phyloP scores from a whole-genome alignment of 73 alveolate species.

The Effrenium voratum region DNA sequence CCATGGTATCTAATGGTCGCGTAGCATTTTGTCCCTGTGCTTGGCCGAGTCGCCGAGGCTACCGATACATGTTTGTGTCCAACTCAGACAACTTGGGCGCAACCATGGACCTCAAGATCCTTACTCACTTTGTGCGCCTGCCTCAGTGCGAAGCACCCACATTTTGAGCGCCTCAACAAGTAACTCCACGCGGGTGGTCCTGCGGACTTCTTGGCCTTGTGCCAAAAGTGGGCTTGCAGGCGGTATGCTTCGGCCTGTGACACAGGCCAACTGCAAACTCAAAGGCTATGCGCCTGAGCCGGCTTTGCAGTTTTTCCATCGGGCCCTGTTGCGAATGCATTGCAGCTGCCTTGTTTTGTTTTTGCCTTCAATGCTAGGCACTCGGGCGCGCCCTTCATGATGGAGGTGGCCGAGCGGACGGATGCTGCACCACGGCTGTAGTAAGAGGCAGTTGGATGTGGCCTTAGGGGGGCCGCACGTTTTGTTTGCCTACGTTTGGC shows the following conservation, averaged over 20 bases:
- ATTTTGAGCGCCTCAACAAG: too few species aligned
- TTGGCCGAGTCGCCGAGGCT: conserved; percentile 39
- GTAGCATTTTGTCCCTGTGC: too few species aligned
- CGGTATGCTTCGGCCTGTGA: too few species aligned
- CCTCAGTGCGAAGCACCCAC: background rate
- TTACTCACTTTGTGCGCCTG: conserved; percentile 51
- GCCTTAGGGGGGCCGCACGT: too few species aligned
- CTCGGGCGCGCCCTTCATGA: conserved; percentile 90
- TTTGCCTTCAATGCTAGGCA: conserved; percentile 4
- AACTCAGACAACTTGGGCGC: conserved; percentile 92
- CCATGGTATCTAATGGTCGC: too few species aligned
- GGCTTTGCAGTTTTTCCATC: background rate
- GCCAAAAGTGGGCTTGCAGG: too few species aligned
- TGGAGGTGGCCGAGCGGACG: conserved; percentile 91
- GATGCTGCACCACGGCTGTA: conserved; percentile 30
- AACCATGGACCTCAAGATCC: conserved; percentile 91
- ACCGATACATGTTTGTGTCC: conserved; percentile 85
- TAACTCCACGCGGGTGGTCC: too few species aligned
- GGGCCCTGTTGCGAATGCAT: background rate
- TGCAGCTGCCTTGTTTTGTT: background rate
- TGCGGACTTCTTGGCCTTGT: too few species aligned
- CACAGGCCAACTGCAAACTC: too few species aligned
- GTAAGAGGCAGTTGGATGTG: too few species aligned
- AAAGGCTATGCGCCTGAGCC: too few species aligned
- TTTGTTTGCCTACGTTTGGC: too few species aligned